Percentiles rank a stretch among this genome's conserved stretches.
Evolutionary conservation across 202 grass and related monocot genomes (phyloP).

Genomic region (Carex arenaria): DNA sequence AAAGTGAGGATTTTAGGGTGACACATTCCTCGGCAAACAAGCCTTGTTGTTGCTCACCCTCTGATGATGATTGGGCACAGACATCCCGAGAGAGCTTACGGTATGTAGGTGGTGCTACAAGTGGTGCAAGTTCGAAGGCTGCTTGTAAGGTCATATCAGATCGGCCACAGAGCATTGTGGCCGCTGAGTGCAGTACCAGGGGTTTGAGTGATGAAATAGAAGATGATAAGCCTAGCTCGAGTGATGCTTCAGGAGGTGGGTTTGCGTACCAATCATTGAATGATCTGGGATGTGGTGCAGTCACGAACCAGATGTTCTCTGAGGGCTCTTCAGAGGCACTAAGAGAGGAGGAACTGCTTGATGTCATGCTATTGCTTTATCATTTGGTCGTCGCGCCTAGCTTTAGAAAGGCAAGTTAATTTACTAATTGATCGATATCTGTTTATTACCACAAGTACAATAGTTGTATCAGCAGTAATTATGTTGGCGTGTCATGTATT

Average conservation of each 20-base stretch:
- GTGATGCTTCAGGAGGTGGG: conserved; percentile 47
- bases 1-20: conserved; percentile 53
- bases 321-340: conserved; percentile 49
- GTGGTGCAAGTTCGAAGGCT: conserved; percentile 53
- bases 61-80: conserved; percentile 41
- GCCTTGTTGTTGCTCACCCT: conserved; percentile 67
- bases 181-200: conserved; percentile 56
- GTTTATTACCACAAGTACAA: background rate
- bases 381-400: conserved; percentile 74
- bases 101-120: conserved; percentile 22
- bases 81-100: conserved; percentile 46
- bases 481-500: background rate
- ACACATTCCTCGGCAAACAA: conserved; percentile 58
- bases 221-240: conserved; percentile 57
- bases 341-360: conserved; percentile 74
- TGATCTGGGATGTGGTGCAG: conserved; percentile 31
- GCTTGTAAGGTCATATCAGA: conserved; percentile 45
- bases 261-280: conserved; percentile 55
- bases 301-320: conserved; percentile 33
- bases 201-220: conserved; percentile 59
- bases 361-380: conserved; percentile 76
- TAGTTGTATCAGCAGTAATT: background rate
- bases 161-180: conserved; percentile 41
- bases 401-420: conserved; percentile 73
- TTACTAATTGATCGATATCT: background rate